Evolutionary conservation across 257 asterid species (phyloP), one percentile per base, ranked within the genome.

Genomic region (Solanum corneliomulleri): DNA sequence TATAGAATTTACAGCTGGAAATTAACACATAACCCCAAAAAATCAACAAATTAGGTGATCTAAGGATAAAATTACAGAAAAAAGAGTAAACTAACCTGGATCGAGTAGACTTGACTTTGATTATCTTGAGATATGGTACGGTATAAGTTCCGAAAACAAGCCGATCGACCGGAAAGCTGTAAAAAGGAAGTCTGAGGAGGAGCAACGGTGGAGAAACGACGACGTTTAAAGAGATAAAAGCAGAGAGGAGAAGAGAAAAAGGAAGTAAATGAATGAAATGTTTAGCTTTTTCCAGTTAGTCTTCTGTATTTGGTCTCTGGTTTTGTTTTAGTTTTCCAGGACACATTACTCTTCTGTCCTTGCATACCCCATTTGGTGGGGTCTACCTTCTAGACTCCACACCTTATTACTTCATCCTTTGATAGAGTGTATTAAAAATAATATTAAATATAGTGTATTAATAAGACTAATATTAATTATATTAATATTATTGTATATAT

Each of bases 11-110:
- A 44, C 52, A 11, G 44, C 39, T 18, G 68, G 41, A 44, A 56
- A 84, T 29, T 47, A 64, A 27, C 23, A 52, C 23, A 27, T 27
- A 52, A 23, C 21, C 68, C 29, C 74, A 1, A 45, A 14, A 74
- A 77, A 41, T 18, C 39, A 41, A 68, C 72, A 21, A 76, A 89
- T 44, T 83, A 60, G 68, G 74, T 90, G 91, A 90, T 76, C 86
- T 44, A 64, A 42, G 74, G 18, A 29, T 13, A 68, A 8, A 58
- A 56, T 56, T 56, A 56, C 11, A 56, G 74, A 27, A 27, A 23
- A 62, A n/a, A 11, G 29, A 74, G 70, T n/a, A 83, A 78, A 81
- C 85, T 69, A 83, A 94, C 94, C 94, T 92, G 92, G 92, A 94
- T 93, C 94, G 91, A 86, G 81, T 85, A 85, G 85, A 86, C 89